Evolutionary conservation across 1,284 basidiomycete species (phyloP), one percentile per base, ranked within the genome.

Genomic region (Fomitopsis pinicola): DNA sequence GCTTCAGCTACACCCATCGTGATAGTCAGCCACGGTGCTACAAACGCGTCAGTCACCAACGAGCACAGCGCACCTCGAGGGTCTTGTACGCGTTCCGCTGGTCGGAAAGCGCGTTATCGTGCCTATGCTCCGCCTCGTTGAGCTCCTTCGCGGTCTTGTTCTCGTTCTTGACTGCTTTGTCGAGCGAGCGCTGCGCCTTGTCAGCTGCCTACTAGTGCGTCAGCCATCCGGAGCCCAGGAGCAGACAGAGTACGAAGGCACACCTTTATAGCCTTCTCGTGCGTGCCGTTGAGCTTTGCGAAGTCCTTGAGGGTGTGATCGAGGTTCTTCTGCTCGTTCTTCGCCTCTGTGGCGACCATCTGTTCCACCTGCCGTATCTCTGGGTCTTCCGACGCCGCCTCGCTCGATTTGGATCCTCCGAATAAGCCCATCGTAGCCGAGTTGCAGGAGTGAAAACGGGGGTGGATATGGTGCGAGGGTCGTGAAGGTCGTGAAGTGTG

Each of bases 261-360:
- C 59, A 82, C 83, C 76, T 83, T 85, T 65, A 78, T 72, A n/a
- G 79, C 76, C 65, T 80, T 82, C 40, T 70, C 65, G 53, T 80
- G 76, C 2, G 74, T 70, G 68, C 82, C 82, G 65, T 83, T 80
- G n/a, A 76, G 73, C 50, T 68, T 71, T 58, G 75, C 71, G 57
- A 86, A 73, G 63, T 82, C 79, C 66, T 81, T 81, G 64, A 82
- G 62, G 48, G 76, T 74, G 55, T 77, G 74, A 58, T 79, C 73
- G 62, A 85, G 69, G 57, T 70, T 74, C 48, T 76, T 75, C 63
- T 82, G 77, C 66, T 85, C 84, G 10, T 73, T 69, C 62, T 77
- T 79, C 14, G 78, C 76, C 64, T 84, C 82, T 59, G 76, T 77
- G 6, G 72, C 67, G 42, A 83, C 70, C 35, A 73, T 70, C 61